A percentile compares a stretch with the other conserved stretches of the same genome.
Evolutionary conservation across 1,284 basidiomycete species (phyloP).

Genomic region (Sanguinoderma infundibulare): DNA sequence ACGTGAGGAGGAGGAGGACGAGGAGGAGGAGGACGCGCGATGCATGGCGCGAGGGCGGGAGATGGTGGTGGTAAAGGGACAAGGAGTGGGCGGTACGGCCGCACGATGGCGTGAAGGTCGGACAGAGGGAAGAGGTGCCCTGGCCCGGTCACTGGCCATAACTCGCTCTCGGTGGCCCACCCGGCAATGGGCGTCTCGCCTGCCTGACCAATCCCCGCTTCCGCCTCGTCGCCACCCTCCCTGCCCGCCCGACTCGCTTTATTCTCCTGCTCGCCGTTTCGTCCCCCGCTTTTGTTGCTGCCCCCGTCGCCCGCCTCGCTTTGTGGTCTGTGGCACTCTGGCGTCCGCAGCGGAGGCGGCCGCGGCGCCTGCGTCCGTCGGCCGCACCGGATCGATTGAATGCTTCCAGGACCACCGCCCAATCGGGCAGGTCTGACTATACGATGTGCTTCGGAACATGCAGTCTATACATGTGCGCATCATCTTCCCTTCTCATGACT

Average conservation of each 20-base stretch:
- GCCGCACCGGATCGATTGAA: conserved; percentile 31
- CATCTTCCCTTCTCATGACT: conserved; percentile 32
- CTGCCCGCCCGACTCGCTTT: conserved; percentile 11
- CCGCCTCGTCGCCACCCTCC: conserved; percentile 26
- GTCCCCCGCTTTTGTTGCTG: conserved; percentile 9
- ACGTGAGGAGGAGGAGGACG: conserved; percentile 30
- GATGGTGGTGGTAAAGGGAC: conserved; percentile 44
- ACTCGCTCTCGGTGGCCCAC: conserved; percentile 22
- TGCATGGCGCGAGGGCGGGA: conserved; percentile 33
- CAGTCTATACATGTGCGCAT: conserved; percentile 28
- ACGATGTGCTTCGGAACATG: conserved; percentile 21
- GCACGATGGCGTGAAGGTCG: conserved; percentile 38
- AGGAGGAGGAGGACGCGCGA: conserved; percentile 33
- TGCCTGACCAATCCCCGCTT: conserved; percentile 28
- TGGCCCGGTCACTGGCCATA: too few relatives aligned
- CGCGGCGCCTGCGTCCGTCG: conserved; percentile 10
- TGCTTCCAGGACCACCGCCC: conserved; percentile 19
- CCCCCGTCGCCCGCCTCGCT: not conserved
- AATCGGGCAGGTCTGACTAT: conserved; percentile 22
- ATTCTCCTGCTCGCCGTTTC: conserved; percentile 15
- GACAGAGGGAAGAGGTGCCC: conserved; percentile 35
- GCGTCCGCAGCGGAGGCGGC: conserved; percentile 13
- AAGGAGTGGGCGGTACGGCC: conserved; percentile 38
- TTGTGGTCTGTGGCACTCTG: not conserved
- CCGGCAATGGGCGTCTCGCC: conserved; percentile 18